A percentile compares a stretch with the other conserved stretches of the same genome.
phyloP scores from a whole-genome alignment of 768 basidiomycete species.

The Amanita rimosa region DNA sequence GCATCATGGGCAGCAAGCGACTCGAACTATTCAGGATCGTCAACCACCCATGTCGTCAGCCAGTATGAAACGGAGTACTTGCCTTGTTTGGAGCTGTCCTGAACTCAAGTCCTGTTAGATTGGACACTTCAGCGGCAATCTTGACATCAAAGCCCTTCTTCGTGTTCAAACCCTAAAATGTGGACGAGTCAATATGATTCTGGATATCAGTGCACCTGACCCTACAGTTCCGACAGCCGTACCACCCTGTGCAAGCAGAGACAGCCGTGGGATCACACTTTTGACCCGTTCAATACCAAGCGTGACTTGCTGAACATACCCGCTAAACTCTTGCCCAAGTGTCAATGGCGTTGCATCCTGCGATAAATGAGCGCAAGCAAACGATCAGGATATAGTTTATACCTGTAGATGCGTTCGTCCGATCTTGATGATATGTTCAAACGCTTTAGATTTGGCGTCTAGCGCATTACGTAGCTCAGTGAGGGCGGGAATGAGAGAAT shows the following conservation, averaged over 20 bases:
- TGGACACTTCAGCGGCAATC: constrained; percentile 85
- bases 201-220: constrained; percentile 8
- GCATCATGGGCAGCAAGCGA: constrained; percentile 98
- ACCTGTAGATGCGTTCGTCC: constrained; percentile 94
- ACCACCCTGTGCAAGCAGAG: constrained; percentile 90
- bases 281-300: constrained; percentile 85
- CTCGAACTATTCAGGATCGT: constrained; percentile 59
- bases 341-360: constrained; percentile 97
- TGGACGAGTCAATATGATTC: constrained; percentile 1
- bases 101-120: constrained; percentile 84
- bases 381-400: neutral
- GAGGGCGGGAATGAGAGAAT: constrained; percentile 76
- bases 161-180: constrained; percentile 82
- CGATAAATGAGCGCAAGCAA: neutral
- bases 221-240: constrained; percentile 96
- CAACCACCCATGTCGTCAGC: neutral
- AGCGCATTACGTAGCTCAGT: constrained; percentile 76
- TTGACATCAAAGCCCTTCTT: constrained; percentile 94
- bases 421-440: constrained; percentile 94
- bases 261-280: constrained; percentile 73
- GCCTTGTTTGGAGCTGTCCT: constrained; percentile 98
- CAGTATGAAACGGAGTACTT: constrained; percentile 7
- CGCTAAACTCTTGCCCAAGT: constrained; percentile 97
- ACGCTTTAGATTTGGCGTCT: constrained; percentile 69
- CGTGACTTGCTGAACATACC: constrained; percentile 90